A percentile compares a stretch with the other conserved stretches of the same genome.
These are phyloP conservation scores for Calendula officinalis DNA, from an alignment of 129 eudicot genomes.

Conservation along the genomic window DNA sequence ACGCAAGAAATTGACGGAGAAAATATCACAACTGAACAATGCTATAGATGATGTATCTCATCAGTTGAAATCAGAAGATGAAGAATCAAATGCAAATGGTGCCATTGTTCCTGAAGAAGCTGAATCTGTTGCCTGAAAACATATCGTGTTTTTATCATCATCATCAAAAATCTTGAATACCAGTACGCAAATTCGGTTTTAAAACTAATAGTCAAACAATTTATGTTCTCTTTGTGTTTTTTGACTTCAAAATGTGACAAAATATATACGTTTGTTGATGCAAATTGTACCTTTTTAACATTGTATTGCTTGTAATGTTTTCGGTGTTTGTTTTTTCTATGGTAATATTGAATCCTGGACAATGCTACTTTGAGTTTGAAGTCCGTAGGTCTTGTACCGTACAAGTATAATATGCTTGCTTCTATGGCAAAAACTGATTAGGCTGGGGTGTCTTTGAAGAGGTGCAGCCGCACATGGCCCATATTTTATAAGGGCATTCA, in stretches of 20 bases:
- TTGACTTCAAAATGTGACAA: conserved; percentile 15
- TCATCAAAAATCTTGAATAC: conserved; percentile 29
- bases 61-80: conserved; percentile 42
- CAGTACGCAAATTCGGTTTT: conserved; percentile 13
- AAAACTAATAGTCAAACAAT: neutral
- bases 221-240: conserved; percentile 10
- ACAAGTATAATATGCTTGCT: neutral
- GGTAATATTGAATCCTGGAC: too few relatives aligned
- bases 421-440: too few relatives aligned
- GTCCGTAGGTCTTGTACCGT: too few relatives aligned
- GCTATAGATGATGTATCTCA: conserved; percentile 73
- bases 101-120: conserved; percentile 32
- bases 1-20: conserved; percentile 61
- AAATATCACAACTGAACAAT: conserved; percentile 76
- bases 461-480: too few relatives aligned
- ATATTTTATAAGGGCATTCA: too few relatives aligned
- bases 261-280: conserved; percentile 15
- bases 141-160: conserved; percentile 12
- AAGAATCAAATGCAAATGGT: conserved; percentile 27
- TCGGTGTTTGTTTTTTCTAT: too few relatives aligned
- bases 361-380: too few relatives aligned
- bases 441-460: too few relatives aligned
- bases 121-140: conserved; percentile 26
- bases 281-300: neutral
- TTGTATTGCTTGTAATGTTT: conserved; percentile 12